These are phyloP conservation scores for Dendrobium nobile DNA, from an alignment of 106 monocot genomes.

Conservation along the genomic window DNA sequence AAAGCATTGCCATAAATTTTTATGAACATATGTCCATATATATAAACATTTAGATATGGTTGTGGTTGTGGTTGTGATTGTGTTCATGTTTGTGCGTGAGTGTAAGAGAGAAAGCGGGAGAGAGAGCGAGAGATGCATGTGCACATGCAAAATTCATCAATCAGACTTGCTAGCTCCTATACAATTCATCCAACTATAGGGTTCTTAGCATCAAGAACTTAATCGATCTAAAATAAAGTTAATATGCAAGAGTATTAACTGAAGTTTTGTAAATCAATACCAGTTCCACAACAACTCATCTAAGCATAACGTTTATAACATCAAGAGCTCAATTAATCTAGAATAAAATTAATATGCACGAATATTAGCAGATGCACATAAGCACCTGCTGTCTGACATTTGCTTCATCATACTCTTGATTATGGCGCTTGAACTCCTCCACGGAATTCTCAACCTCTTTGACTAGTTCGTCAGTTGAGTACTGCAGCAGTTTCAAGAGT, in stretches of 20 bases:
- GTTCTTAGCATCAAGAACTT: neutral
- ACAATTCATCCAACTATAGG: neutral
- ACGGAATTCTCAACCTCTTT: slow-evolving; percentile 84
- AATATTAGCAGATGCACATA: neutral
- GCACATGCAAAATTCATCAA: neutral
- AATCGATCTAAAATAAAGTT: neutral
- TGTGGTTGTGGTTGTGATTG: no score
- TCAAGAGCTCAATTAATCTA: neutral
- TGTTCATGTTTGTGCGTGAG: no score
- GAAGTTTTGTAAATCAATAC: neutral
- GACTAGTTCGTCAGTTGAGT: slow-evolving; percentile 64
- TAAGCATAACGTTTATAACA: neutral
- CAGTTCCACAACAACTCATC: neutral
- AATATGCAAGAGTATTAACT: neutral
- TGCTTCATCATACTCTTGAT: slow-evolving; percentile 93
- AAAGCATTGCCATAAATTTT: neutral
- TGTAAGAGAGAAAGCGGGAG: neutral
- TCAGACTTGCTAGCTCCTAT: neutral
- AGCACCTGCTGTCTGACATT: slow-evolving; percentile 68
- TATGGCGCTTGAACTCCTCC: slow-evolving; percentile 78
- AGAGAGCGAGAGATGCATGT: neutral
- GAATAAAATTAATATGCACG: neutral
- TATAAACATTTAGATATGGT: neutral
- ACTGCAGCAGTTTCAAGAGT: slow-evolving; percentile 35
- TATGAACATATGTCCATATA: neutral